Evolutionary conservation across 179 eudicot species (phyloP).

Genomic region (Actinidia chinensis): DNA sequence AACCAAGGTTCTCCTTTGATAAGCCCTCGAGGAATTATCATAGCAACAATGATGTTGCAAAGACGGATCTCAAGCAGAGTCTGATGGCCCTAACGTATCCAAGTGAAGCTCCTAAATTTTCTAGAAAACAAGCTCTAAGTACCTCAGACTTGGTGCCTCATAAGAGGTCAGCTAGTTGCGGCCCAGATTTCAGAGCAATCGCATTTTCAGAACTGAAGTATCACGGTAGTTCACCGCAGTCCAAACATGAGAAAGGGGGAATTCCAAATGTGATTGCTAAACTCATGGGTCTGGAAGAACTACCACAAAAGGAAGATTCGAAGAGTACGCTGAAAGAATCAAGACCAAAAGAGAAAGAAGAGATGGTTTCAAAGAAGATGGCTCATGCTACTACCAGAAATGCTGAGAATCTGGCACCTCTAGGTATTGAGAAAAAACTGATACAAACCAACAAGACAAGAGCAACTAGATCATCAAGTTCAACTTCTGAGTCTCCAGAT

Average conservation of each 20-base stretch:
- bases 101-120: constrained; percentile 12
- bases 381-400: constrained; percentile 20
- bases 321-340: constrained; percentile 28
- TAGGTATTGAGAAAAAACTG: constrained; percentile 6
- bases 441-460: constrained; percentile 18
- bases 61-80: constrained; percentile 25
- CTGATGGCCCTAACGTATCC: constrained; percentile 28
- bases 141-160: constrained; percentile 20
- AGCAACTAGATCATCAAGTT: constrained; percentile 5
- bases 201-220: constrained; percentile 20
- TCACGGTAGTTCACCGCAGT: constrained; percentile 29
- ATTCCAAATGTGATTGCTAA: constrained; percentile 82
- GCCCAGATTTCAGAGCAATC: constrained; percentile 26
- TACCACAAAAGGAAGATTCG: constrained; percentile 39
- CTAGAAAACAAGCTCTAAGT: constrained; percentile 23
- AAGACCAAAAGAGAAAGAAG: constrained; percentile 33
- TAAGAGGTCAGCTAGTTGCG: constrained; percentile 42
- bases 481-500: constrained; percentile 1
- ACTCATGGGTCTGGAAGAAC: constrained; percentile 91
- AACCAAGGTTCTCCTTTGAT: constrained; percentile 87
- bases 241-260: constrained; percentile 42
- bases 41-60: constrained; percentile 21
- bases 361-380: constrained; percentile 21
- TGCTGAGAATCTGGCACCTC: constrained; percentile 18
- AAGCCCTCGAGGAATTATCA: constrained; percentile 43